Evolutionary conservation across 2,329 filamentous ascomycete species (phyloP).

Genomic region (Penicillium sp.): DNA sequence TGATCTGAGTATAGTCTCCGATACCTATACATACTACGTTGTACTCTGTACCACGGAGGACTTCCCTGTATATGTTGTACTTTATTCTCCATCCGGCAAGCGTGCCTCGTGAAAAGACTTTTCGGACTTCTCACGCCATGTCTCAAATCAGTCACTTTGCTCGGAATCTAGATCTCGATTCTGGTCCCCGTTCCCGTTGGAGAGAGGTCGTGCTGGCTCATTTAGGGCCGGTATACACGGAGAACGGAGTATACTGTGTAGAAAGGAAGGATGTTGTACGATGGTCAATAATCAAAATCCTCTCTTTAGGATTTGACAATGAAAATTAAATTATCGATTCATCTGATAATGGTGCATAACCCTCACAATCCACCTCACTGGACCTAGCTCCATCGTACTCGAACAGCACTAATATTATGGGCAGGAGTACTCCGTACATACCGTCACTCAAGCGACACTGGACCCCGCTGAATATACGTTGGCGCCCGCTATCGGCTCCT

Average conservation of each 20-base stretch:
- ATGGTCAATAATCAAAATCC: neutral
- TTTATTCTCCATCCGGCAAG: neutral
- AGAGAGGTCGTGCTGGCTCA: too few relatives aligned
- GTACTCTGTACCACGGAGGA: neutral
- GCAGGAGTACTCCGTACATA: neutral
- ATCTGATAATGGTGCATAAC: neutral
- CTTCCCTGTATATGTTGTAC: neutral
- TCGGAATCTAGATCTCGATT: neutral
- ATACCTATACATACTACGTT: neutral
- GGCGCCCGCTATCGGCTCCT: neutral
- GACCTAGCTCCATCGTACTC: neutral
- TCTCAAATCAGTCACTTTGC: neutral
- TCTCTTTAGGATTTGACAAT: neutral
- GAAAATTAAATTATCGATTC: too few relatives aligned
- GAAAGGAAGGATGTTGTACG: neutral
- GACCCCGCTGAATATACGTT: neutral
- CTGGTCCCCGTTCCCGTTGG: constrained; percentile 2
- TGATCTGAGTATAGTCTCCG: neutral
- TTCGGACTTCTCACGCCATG: neutral
- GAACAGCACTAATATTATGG: neutral
- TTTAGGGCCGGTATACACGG: neutral
- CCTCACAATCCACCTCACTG: neutral
- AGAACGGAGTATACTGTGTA: neutral
- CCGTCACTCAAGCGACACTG: neutral
- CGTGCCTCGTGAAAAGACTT: neutral